Evolutionary conservation across 495 filamentous ascomycete genomes (phyloP).

Genomic region (Pyronema domesticum): DNA sequence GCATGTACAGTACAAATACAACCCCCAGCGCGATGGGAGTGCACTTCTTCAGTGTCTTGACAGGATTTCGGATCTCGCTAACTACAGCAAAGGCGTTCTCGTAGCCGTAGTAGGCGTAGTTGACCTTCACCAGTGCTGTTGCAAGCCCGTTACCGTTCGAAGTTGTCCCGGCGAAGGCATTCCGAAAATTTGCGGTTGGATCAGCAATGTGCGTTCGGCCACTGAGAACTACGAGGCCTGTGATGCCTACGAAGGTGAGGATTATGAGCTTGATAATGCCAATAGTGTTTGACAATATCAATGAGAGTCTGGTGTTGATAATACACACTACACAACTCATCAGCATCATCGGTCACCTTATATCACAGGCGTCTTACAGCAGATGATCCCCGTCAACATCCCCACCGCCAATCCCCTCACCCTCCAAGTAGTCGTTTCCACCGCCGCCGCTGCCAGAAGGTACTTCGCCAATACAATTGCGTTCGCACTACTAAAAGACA

Average conservation of each 20-base stretch:
- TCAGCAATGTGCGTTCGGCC: slow-evolving; percentile 32
- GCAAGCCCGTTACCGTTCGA: slow-evolving; percentile 25
- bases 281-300: slow-evolving; percentile 46
- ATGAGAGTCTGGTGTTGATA: slow-evolving; percentile 36
- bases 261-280: slow-evolving; percentile 53
- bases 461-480: slow-evolving; percentile 38
- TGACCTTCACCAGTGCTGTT: slow-evolving; percentile 33
- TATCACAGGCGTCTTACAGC: not conserved
- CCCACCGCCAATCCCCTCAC: slow-evolving; percentile 34
- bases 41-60: slow-evolving; percentile 43
- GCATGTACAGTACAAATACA: slow-evolving; percentile 46
- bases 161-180: slow-evolving; percentile 27
- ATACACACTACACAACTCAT: not conserved
- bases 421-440: slow-evolving; percentile 62
- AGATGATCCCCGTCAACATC: not conserved
- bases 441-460: slow-evolving; percentile 43
- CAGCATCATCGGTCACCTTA: no score
- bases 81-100: slow-evolving; percentile 32
- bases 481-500: slow-evolving; percentile 28
- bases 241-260: slow-evolving; percentile 38
- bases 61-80: slow-evolving; percentile 44
- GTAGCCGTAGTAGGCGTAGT: slow-evolving; percentile 37
- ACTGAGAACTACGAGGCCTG: slow-evolving; percentile 30
- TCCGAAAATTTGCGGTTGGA: slow-evolving; percentile 41
- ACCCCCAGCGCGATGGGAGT: slow-evolving; percentile 42